phyloP scores from a whole-genome alignment of 176 grass and related monocot genomes.

The Triticum turgidum region DNA sequence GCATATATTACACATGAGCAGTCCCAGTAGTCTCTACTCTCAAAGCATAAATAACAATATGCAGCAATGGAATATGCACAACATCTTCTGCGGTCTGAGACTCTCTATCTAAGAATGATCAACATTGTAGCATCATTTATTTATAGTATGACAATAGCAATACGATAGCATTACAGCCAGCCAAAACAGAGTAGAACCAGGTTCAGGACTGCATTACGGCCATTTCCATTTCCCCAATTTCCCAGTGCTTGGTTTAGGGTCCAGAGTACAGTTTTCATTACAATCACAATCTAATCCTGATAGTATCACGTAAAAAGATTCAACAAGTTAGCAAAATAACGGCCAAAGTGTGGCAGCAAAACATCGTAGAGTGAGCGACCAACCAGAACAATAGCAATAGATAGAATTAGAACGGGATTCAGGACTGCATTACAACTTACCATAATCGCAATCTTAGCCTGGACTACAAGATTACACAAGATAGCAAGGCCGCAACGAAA shows the following conservation, averaged over 20 bases:
- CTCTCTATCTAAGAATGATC: background rate
- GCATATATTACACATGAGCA: background rate
- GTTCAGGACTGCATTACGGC: no score
- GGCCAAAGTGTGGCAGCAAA: no score
- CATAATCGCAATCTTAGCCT: background rate
- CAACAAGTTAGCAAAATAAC: no score
- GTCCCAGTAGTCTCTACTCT: background rate
- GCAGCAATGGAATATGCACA: background rate
- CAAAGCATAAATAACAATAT: background rate
- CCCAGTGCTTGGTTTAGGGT: background rate
- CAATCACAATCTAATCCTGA: background rate
- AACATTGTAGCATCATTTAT: background rate
- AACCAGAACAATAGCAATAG: no score
- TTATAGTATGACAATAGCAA: background rate
- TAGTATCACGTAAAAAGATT: no score
- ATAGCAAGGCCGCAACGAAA: background rate
- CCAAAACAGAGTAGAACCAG: background rate
- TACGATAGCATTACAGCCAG: background rate
- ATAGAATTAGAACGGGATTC: no score
- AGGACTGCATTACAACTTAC: background rate
- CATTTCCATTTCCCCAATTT: background rate
- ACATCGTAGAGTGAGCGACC: no score
- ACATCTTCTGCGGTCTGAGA: background rate
- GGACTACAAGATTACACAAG: background rate
- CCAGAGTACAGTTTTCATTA: background rate